Conservation (phyloP, 2,329 filamentous ascomycete genomes). For the Ampelomyces quisqualis region DNA sequence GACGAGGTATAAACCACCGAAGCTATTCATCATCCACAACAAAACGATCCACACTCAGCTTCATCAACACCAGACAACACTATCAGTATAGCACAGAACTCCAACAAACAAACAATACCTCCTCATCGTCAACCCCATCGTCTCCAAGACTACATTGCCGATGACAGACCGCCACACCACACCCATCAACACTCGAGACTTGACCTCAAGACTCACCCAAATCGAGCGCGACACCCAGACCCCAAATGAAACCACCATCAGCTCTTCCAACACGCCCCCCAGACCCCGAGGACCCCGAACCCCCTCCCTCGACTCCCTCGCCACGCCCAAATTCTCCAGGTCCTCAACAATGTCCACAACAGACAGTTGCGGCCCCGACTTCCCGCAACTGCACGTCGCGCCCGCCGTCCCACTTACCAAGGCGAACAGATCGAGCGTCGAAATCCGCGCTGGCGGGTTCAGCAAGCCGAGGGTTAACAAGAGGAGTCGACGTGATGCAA, state of each 20-base stretch:
- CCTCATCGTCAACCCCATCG: conserved; percentile 4
- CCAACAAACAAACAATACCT: conserved; percentile 1
- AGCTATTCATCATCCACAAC: not conserved
- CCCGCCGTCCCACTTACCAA: conserved; percentile 14
- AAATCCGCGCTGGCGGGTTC: conserved; percentile 29
- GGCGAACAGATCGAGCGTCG: conserved; percentile 18
- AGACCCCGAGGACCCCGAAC: conserved; percentile 25
- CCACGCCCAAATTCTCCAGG: conserved; percentile 25
- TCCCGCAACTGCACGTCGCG: conserved; percentile 16
- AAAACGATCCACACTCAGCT: not conserved
- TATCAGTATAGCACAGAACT: conserved; percentile 7
- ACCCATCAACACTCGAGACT: conserved; percentile 30
- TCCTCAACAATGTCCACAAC: conserved; percentile 31
- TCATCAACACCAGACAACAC: not conserved
- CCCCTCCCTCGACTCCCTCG: conserved; percentile 31
- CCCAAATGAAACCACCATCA: conserved; percentile 13
- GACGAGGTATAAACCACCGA: not conserved
- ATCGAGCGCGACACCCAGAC: conserved; percentile 13
- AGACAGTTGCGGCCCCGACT: conserved; percentile 11
- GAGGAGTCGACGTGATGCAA: conserved; percentile 21
- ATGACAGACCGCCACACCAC: conserved; percentile 34
- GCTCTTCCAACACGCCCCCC: conserved; percentile 18
- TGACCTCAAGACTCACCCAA: conserved; percentile 22
- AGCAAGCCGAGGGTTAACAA: conserved; percentile 28
- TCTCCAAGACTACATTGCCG: conserved; percentile 19